These are phyloP conservation scores for Cardiospermum halicacabum DNA, from an alignment of 345 rosid species.

Conservation along the genomic window DNA sequence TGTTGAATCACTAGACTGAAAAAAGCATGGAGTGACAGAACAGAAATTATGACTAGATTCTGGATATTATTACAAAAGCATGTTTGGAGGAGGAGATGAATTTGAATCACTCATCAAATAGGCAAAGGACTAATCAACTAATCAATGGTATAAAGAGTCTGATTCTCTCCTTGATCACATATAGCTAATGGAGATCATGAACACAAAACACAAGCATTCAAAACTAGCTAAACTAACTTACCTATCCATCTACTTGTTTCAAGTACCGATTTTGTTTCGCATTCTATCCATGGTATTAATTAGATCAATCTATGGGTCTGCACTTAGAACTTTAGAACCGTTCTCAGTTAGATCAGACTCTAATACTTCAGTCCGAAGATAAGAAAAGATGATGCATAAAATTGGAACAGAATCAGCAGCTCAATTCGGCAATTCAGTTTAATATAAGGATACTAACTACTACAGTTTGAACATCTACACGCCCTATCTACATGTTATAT, in stretches of 20 bases:
- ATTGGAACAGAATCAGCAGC: background rate
- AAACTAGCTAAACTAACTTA: background rate
- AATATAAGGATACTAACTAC: background rate
- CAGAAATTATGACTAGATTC: background rate
- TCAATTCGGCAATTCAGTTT: background rate
- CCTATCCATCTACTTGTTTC: background rate
- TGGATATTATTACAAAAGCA: background rate
- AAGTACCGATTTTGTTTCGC: too few species aligned
- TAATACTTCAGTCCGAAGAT: background rate
- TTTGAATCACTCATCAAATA: too few species aligned
- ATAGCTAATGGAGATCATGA: too few species aligned
- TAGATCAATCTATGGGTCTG: background rate
- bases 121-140: background rate
- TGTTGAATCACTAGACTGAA: background rate
- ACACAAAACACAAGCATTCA: background rate
- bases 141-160: slow-evolving; percentile 4
- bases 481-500: background rate
- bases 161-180: too few species aligned
- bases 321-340: background rate
- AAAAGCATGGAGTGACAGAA: background rate
- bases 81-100: background rate
- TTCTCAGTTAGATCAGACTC: background rate
- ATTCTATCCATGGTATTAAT: background rate
- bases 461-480: background rate
- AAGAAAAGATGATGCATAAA: background rate